Evolutionary conservation across 2,329 filamentous ascomycete genomes (phyloP).

Genomic region (Calonectria montana): DNA sequence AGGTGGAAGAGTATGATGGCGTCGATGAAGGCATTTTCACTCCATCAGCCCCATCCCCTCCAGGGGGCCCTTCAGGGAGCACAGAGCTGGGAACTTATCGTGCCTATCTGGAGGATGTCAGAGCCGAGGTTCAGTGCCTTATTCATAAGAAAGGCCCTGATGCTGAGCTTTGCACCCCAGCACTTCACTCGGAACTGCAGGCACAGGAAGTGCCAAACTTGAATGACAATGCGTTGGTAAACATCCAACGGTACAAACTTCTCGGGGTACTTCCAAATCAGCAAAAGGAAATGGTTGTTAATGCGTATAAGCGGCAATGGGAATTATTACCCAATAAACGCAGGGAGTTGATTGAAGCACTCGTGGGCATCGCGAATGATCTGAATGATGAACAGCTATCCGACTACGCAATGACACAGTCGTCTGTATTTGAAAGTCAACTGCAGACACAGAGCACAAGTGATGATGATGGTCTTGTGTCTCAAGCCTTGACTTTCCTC

Average conservation of each 20-base stretch:
- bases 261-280: conserved; percentile 53
- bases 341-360: conserved; percentile 46
- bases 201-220: conserved; percentile 46
- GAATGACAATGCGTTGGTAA: conserved; percentile 42
- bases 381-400: conserved; percentile 48
- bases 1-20: conserved; percentile 49
- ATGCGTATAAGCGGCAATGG: conserved; percentile 56
- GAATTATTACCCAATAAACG: conserved; percentile 47
- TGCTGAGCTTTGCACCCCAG: conserved; percentile 46
- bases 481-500: conserved; percentile 49
- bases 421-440: conserved; percentile 54
- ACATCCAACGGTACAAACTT: conserved; percentile 48
- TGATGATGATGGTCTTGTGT: conserved; percentile 47
- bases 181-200: conserved; percentile 48
- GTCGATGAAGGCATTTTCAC: conserved; percentile 54
- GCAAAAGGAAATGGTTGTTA: conserved; percentile 48
- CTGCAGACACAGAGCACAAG: conserved; percentile 39
- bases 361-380: conserved; percentile 51
- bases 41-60: conserved; percentile 48
- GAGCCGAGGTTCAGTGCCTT: conserved; percentile 59
- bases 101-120: conserved; percentile 62
- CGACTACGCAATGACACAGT: conserved; percentile 52
- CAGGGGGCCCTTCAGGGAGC: conserved; percentile 45
- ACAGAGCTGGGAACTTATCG: conserved; percentile 56
- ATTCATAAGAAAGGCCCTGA: conserved; percentile 50